These are phyloP conservation scores for Paraconiothyrium sp. DNA, from an alignment of 2,329 filamentous ascomycete genomes.

Conservation along the genomic window DNA sequence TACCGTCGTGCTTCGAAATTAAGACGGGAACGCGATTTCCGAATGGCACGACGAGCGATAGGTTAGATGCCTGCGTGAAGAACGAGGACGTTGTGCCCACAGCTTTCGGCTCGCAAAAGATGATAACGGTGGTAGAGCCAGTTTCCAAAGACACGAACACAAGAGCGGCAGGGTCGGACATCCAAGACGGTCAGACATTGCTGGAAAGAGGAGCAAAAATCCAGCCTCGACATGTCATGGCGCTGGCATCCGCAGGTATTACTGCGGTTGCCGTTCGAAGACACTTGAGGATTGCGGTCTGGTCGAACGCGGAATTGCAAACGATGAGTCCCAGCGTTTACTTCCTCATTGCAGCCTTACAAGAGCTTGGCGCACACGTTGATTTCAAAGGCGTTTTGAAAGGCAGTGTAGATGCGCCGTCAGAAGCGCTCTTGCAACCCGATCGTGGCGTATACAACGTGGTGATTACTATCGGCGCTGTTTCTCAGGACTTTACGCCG, in stretches of 20 bases:
- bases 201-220: slow-evolving; percentile 17
- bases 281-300: slow-evolving; percentile 16
- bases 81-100: slow-evolving; percentile 18
- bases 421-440: slow-evolving; percentile 7
- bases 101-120: slow-evolving; percentile 1
- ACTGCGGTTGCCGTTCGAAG: slow-evolving; percentile 8
- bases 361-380: slow-evolving; percentile 14
- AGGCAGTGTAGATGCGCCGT: slow-evolving; percentile 10
- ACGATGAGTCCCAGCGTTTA: slow-evolving; percentile 17
- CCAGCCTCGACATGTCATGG: slow-evolving; percentile 18
- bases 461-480: slow-evolving; percentile 17
- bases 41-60: not conserved
- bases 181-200: slow-evolving; percentile 16
- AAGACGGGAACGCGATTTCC: slow-evolving; percentile 22
- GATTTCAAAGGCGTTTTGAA: slow-evolving; percentile 19
- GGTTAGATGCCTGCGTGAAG: slow-evolving; percentile 21
- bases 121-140: slow-evolving; percentile 11
- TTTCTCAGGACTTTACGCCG: slow-evolving; percentile 17
- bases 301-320: slow-evolving; percentile 14
- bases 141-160: slow-evolving; percentile 19
- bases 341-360: slow-evolving; percentile 19
- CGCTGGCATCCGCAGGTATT: slow-evolving; percentile 19
- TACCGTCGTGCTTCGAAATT: slow-evolving; percentile 22
- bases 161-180: slow-evolving; percentile 18
- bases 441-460: slow-evolving; percentile 8